These are phyloP conservation scores for Aspergillus carlsbadensis DNA, from an alignment of 495 filamentous ascomycete species.

Conservation along the genomic window DNA sequence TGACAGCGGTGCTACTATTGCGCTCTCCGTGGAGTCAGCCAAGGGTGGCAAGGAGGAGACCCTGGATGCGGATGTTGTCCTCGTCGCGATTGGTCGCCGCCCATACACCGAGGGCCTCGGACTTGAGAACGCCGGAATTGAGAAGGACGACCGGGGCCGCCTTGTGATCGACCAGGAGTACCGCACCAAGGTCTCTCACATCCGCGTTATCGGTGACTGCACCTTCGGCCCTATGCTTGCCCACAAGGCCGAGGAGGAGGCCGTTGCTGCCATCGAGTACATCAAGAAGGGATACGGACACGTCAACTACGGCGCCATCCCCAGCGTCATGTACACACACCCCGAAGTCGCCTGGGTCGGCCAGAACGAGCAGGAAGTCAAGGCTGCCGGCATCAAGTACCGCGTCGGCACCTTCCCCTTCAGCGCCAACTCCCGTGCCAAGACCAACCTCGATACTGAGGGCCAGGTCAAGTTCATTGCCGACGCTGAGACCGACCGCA, in stretches of 20 bases:
- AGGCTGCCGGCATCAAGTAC: slow-evolving; percentile 86
- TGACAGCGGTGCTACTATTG: slow-evolving; percentile 69
- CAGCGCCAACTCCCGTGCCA: slow-evolving; percentile 93
- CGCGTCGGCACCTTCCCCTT: slow-evolving; percentile 92
- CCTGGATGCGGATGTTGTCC: slow-evolving; percentile 91
- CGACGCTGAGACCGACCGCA: slow-evolving; percentile 93
- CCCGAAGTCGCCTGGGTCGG: slow-evolving; percentile 99
- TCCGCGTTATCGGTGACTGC: slow-evolving; percentile 93
- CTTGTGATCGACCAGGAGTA: slow-evolving; percentile 97
- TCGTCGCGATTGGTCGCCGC: slow-evolving; percentile 93
- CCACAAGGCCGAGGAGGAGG: slow-evolving; percentile 99
- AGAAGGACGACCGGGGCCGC: slow-evolving; percentile 90
- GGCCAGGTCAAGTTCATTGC: slow-evolving; percentile 96
- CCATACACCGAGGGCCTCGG: slow-evolving; percentile 91
- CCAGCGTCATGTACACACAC: slow-evolving; percentile 98
- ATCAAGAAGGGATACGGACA: slow-evolving; percentile 96
- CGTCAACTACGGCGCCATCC: slow-evolving; percentile 98
- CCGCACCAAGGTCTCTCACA: slow-evolving; percentile 94
- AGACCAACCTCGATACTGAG: slow-evolving; percentile 97
- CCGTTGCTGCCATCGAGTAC: slow-evolving; percentile 89
- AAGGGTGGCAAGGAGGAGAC: slow-evolving; percentile 95
- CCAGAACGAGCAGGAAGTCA: slow-evolving; percentile 94
- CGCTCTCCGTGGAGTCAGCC: slow-evolving; percentile 82
- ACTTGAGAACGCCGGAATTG: slow-evolving; percentile 90
- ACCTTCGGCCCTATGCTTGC: slow-evolving; percentile 99